These are phyloP conservation scores for Diplodia intermedia DNA, from an alignment of 2,329 filamentous ascomycete species.

Conservation along the genomic window DNA sequence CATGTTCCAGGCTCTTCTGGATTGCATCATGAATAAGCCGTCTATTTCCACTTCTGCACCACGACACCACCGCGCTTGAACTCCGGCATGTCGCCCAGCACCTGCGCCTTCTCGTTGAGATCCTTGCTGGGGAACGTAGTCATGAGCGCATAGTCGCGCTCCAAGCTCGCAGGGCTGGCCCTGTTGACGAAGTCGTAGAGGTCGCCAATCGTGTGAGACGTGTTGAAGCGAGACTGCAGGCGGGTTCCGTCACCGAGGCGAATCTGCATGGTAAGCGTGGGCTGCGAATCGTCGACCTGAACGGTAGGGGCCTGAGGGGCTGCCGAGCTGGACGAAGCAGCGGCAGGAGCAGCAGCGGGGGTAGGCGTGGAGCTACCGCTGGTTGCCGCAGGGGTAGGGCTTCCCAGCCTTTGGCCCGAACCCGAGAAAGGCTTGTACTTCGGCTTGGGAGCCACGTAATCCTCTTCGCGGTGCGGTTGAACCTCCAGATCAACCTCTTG, in stretches of 20 bases:
- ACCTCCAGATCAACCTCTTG: slow-evolving; percentile 82
- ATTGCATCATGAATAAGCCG: background rate
- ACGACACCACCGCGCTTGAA: slow-evolving; percentile 62
- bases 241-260: slow-evolving; percentile 79
- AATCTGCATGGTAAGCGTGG: slow-evolving; percentile 74
- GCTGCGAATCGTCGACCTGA: slow-evolving; percentile 68
- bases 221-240: slow-evolving; percentile 82
- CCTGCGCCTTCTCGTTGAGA: slow-evolving; percentile 68
- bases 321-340: slow-evolving; percentile 40
- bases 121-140: slow-evolving; percentile 87
- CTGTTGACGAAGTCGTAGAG: slow-evolving; percentile 76
- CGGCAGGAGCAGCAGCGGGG: slow-evolving; percentile 43
- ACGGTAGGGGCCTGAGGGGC: slow-evolving; percentile 47
- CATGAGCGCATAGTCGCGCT: slow-evolving; percentile 74
- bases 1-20: background rate
- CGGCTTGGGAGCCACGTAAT: slow-evolving; percentile 75
- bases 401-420: slow-evolving; percentile 75
- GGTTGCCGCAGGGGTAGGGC: slow-evolving; percentile 72
- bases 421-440: slow-evolving; percentile 79
- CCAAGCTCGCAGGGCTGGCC: slow-evolving; percentile 64
- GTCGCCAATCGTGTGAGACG: slow-evolving; percentile 76
- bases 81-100: slow-evolving; percentile 56
- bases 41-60: slow-evolving; percentile 61
- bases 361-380: slow-evolving; percentile 46
- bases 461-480: slow-evolving; percentile 73